These are phyloP conservation scores for Neurospora sp. DNA, from an alignment of 2,329 filamentous ascomycete species.

Conservation along the genomic window DNA sequence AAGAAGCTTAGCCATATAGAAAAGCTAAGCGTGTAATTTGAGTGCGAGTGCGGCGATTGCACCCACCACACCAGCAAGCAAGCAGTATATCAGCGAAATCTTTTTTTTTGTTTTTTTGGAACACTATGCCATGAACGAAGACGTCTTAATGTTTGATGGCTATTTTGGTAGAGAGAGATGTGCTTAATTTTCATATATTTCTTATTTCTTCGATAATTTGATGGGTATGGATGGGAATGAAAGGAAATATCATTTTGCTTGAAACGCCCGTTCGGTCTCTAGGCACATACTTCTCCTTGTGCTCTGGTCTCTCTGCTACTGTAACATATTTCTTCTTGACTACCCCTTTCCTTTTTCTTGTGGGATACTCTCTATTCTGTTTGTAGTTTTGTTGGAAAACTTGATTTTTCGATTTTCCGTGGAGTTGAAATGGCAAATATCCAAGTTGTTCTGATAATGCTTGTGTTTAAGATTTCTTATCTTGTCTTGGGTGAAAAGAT, in stretches of 20 bases:
- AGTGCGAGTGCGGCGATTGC: neutral
- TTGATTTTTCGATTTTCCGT: neutral
- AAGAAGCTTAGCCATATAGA: neutral
- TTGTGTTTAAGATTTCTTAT: neutral
- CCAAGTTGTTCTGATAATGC: neutral
- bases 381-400: neutral
- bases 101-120: neutral
- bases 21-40: neutral
- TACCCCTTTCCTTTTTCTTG: neutral
- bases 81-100: neutral
- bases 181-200: neutral
- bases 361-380: neutral
- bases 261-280: neutral
- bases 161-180: neutral
- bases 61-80: neutral
- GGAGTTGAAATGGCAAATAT: neutral
- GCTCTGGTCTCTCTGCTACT: neutral
- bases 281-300: neutral
- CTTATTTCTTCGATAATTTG: neutral
- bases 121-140: constrained; percentile 25
- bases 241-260: constrained; percentile 4
- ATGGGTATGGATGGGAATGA: neutral
- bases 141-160: neutral
- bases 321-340: neutral
- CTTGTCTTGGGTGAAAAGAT: neutral